Evolutionary conservation across 2,329 filamentous ascomycete species (phyloP), one percentile per base, ranked within the genome.

Genomic region (Aspergillus floridensis): DNA sequence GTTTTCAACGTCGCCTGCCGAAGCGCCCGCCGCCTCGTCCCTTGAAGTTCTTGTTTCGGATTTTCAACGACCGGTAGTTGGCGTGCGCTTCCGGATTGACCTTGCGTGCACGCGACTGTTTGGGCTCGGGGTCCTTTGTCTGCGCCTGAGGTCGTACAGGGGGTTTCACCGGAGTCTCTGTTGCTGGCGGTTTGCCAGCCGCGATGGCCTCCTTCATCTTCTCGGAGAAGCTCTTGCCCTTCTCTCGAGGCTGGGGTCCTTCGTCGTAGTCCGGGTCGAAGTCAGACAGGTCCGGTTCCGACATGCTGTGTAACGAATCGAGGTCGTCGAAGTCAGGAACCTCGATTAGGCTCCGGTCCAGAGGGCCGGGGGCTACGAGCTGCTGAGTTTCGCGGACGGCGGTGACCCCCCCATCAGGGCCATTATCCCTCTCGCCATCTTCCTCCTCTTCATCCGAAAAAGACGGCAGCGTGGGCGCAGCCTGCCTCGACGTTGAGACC

Each of bases 31-130:
- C 66, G 14, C 68, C 69, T 57, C 70, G 68, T 24, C 72, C 73
- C 60, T 73, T 73, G 10, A 69, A 68, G 14, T 71, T 71, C 59
- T 72, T 72, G 62, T 76, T 77, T 41, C 75, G 69, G 60, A 81
- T 79, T 63, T 80, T 81, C 63, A 82, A 61, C 11, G 78, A 76
- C 14, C 79, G 71, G 59, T 79, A 82, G 63, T 82, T 82, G 16
- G 78, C 77, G 71, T 81, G 79, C 16, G 79, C 76, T 49, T 77
- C 70, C 0, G 77, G 73, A 49, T 80, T 80, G 57, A 80, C 66
- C 63, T 76, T 80, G 35, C 74, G 70, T 31, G 64, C 55, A 12
- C 63, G 65, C 32, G 69, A 63, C 49, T 68, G 70, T 49, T 71
- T 69, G 38, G 66, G 66, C 44, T 68, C 63, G 24, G 66, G 56